Evolutionary conservation across 768 basidiomycete species (phyloP).

Genomic region (Xerocomellus dryophilus): DNA sequence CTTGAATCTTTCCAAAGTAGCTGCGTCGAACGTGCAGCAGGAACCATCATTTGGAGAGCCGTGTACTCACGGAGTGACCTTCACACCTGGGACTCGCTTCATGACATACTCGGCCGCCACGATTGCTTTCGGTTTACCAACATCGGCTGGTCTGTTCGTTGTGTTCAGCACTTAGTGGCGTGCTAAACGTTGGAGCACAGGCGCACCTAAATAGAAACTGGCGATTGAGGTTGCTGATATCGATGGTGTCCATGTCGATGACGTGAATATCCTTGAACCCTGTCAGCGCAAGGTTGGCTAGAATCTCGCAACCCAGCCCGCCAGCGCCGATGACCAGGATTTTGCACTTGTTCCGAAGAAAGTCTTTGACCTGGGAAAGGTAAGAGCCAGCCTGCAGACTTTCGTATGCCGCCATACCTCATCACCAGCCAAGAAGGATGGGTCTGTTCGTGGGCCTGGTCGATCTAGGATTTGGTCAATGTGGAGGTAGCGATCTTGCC

Average conservation of each 20-base stretch:
- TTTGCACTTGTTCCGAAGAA: slow-evolving; percentile 81
- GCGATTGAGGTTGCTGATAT: slow-evolving; percentile 97
- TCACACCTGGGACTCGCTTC: slow-evolving; percentile 94
- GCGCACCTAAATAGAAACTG: slow-evolving; percentile 94
- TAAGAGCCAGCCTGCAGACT: not conserved
- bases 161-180: not conserved
- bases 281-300: slow-evolving; percentile 91
- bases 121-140: slow-evolving; percentile 90
- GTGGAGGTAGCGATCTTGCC: slow-evolving; percentile 69
- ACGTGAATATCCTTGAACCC: slow-evolving; percentile 99
- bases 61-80: slow-evolving; percentile 83
- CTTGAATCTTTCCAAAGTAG: slow-evolving; percentile 97
- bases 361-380: slow-evolving; percentile 70
- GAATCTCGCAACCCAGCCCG: slow-evolving; percentile 95
- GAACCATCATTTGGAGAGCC: not conserved
- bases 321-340: slow-evolving; percentile 98
- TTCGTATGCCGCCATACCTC: slow-evolving; percentile 46
- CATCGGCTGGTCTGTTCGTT: slow-evolving; percentile 69
- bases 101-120: slow-evolving; percentile 96
- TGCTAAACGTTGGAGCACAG: not conserved
- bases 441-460: slow-evolving; percentile 87
- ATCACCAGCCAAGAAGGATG: slow-evolving; percentile 76
- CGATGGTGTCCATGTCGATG: slow-evolving; percentile 99
- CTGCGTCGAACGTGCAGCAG: slow-evolving; percentile 40
- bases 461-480: slow-evolving; percentile 84